Evolutionary conservation across 176 grass and related monocot genomes (phyloP).

Genomic region (Otatea glauca): DNA sequence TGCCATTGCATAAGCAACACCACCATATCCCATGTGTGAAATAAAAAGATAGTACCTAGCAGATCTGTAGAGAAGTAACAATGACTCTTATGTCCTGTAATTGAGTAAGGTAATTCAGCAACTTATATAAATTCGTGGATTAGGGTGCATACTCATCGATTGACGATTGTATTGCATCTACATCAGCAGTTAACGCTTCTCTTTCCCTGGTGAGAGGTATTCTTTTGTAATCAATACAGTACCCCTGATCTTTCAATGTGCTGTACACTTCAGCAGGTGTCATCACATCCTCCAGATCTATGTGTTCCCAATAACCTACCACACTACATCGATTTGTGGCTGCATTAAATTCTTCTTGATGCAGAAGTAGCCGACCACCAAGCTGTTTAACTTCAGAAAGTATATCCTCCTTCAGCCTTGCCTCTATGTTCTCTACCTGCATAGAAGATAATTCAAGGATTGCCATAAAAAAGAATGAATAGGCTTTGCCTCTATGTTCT

Average conservation of each 20-base stretch:
- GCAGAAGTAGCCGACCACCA: slow-evolving; percentile 80
- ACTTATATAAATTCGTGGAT: slow-evolving; percentile 28
- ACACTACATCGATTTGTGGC: slow-evolving; percentile 65
- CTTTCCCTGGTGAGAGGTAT: slow-evolving; percentile 95
- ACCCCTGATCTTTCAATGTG: slow-evolving; percentile 67
- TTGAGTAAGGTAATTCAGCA: slow-evolving; percentile 10
- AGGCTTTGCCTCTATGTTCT: slow-evolving; percentile 50
- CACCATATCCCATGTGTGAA: slow-evolving; percentile 90
- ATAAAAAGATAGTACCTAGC: slow-evolving; percentile 90
- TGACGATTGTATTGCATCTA: slow-evolving; percentile 93
- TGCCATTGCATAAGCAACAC: slow-evolving; percentile 96
- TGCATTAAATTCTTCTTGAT: slow-evolving; percentile 75
- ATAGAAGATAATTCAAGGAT: slow-evolving; percentile 44
- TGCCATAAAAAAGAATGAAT: slow-evolving; percentile 28
- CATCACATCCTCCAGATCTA: slow-evolving; percentile 70
- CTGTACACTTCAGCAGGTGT: slow-evolving; percentile 85
- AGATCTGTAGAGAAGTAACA: slow-evolving; percentile 65
- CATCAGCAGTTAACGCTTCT: slow-evolving; percentile 91
- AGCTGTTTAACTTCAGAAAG: slow-evolving; percentile 74
- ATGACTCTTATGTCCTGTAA: slow-evolving; percentile 24
- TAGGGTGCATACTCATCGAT: slow-evolving; percentile 62
- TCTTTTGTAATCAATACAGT: slow-evolving; percentile 80
- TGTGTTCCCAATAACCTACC: slow-evolving; percentile 96
- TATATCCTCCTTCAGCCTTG: slow-evolving; percentile 97
- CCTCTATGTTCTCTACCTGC: slow-evolving; percentile 90